Conservation (phyloP, 768 basidiomycete species). For the Lactarius hengduanensis region DNA sequence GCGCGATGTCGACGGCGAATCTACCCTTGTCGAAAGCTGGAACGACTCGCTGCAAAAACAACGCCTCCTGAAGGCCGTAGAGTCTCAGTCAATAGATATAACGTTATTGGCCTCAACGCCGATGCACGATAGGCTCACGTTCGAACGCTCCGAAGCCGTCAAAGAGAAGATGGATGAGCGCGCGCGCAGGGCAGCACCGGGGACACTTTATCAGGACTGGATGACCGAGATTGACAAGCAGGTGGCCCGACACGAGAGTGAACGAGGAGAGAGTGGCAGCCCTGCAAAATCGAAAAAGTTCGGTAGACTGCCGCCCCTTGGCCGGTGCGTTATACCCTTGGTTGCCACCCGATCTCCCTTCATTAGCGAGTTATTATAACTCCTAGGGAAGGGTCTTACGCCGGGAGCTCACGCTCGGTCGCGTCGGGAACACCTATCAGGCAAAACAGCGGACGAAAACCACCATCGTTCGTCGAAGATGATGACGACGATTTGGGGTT, state of each 20-base stretch:
- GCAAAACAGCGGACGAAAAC: not conserved
- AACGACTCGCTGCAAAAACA: conserved; percentile 13
- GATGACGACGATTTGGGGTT: not conserved
- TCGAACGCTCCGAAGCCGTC: conserved; percentile 22
- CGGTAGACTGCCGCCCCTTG: not conserved
- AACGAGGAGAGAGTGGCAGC: not conserved
- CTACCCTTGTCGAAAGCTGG: conserved; percentile 17
- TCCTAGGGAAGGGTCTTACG: not conserved
- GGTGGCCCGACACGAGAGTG: not conserved
- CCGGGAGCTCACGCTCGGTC: conserved; percentile 13
- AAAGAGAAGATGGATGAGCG: conserved; percentile 23
- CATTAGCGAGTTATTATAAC: not conserved
- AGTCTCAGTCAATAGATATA: conserved; percentile 21
- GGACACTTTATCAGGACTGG: conserved; percentile 15
- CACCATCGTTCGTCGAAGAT: not conserved
- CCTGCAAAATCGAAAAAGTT: conserved; percentile 1
- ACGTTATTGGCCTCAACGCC: conserved; percentile 12
- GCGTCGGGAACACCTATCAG: not conserved
- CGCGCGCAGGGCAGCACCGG: not conserved
- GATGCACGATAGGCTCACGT: conserved; percentile 25
- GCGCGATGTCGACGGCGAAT: conserved; percentile 11
- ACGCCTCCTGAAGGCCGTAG: conserved; percentile 2
- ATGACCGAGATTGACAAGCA: conserved; percentile 12
- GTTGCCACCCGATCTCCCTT: not conserved
- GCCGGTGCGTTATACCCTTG: conserved; percentile 13